Percentiles rank a stretch among this genome's conserved stretches.
Evolutionary conservation across 2,329 filamentous ascomycete genomes (phyloP).

Genomic region (Talaromyces atroroseus): DNA sequence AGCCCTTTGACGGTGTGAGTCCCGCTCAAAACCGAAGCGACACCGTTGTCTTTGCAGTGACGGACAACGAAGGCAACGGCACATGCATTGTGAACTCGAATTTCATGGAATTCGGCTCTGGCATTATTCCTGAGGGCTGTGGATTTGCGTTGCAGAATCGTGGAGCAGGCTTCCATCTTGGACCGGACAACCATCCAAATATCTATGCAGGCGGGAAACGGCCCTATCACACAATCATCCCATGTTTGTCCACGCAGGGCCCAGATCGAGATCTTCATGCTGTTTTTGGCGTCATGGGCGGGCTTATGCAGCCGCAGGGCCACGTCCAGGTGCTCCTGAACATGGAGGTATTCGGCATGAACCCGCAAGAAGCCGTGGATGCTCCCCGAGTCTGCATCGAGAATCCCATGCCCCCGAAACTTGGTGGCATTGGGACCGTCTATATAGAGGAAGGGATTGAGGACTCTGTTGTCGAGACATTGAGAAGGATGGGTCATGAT

Average conservation of each 20-base stretch:
- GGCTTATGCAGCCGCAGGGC: conserved; percentile 96
- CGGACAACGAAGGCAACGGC: conserved; percentile 76
- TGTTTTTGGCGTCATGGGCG: conserved; percentile 94
- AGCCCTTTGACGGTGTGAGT: conserved; percentile 36
- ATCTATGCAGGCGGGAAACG: conserved; percentile 72
- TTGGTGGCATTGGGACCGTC: neutral
- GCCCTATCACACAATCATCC: conserved; percentile 97
- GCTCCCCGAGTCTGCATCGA: conserved; percentile 82
- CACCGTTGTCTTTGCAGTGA: conserved; percentile 87
- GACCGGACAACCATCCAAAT: conserved; percentile 64
- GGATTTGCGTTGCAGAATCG: conserved; percentile 95
- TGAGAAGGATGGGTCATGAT: neutral
- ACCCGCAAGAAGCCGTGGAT: conserved; percentile 82
- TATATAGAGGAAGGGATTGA: neutral
- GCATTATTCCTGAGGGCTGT: conserved; percentile 76
- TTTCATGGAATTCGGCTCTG: conserved; percentile 78
- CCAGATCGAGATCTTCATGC: conserved; percentile 69
- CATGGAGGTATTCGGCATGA: conserved; percentile 73
- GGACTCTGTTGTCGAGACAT: neutral
- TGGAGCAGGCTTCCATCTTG: conserved; percentile 75
- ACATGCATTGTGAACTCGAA: conserved; percentile 96
- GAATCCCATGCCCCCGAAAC: neutral
- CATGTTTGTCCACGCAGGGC: conserved; percentile 69
- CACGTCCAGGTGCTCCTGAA: conserved; percentile 90
- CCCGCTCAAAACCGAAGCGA: conserved; percentile 81